Conservation (phyloP, 2,329 filamentous ascomycete species). For the Fusarium sororula region DNA sequence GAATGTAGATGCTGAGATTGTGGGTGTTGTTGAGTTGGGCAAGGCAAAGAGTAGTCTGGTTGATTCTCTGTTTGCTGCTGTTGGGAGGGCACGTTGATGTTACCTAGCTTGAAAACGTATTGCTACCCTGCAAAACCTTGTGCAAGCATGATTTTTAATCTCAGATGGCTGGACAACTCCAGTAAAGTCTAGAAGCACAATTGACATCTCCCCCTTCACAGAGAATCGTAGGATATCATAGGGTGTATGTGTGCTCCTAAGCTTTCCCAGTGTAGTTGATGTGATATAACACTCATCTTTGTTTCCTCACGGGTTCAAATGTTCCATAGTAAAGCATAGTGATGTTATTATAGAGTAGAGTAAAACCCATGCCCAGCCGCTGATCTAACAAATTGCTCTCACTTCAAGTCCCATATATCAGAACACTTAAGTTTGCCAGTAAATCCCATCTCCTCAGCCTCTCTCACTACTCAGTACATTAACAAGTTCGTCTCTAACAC, state of each 20-base stretch:
- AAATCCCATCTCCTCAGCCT: not conserved
- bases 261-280: too few relatives aligned
- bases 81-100: not conserved
- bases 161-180: fast-evolving
- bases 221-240: too few relatives aligned
- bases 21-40: not conserved
- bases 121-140: fast-evolving
- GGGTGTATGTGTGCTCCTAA: too few relatives aligned
- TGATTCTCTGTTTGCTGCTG: not conserved
- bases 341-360: not conserved
- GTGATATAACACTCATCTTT: fast-evolving
- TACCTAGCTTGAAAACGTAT: not conserved
- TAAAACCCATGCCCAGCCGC: not conserved
- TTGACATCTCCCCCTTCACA: too few relatives aligned
- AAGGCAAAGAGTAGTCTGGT: not conserved
- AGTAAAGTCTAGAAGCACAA: not conserved
- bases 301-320: not conserved
- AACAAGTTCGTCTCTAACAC: too few relatives aligned
- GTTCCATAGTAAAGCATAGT: fast-evolving
- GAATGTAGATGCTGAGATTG: not conserved
- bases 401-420: too few relatives aligned
- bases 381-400: not conserved
- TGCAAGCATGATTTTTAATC: not conserved
- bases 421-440: too few relatives aligned
- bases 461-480: not conserved